Conservation (phyloP, 2,329 filamentous ascomycete genomes). For the Ophiostoma ips region DNA sequence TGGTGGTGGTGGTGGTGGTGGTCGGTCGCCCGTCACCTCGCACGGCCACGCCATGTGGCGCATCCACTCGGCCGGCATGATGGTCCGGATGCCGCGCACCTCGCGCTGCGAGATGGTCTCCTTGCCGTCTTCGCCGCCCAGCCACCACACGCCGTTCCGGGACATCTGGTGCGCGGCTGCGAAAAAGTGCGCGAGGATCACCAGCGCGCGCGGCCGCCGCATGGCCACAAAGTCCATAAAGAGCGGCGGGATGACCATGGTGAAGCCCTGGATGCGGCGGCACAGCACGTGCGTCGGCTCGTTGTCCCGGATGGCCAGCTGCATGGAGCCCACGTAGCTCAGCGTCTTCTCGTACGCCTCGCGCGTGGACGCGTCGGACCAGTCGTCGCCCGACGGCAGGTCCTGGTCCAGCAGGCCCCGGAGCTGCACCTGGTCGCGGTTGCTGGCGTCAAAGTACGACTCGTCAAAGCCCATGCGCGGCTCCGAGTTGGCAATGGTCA, state of each 20-base stretch:
- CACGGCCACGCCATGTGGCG: conserved; percentile 15
- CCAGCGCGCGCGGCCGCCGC: conserved; percentile 16
- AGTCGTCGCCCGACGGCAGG: conserved; percentile 13
- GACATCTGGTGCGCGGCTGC: conserved; percentile 14
- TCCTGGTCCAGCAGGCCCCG: conserved; percentile 13
- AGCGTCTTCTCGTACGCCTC: conserved; percentile 19
- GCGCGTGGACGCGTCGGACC: conserved; percentile 14
- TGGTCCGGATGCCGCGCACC: conserved; percentile 16
- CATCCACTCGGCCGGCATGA: conserved; percentile 14
- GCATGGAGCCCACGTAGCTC: conserved; percentile 17
- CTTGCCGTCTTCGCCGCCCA: conserved; percentile 11
- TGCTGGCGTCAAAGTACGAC: conserved; percentile 15
- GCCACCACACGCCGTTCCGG: conserved; percentile 16
- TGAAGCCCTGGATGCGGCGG: conserved; percentile 17
- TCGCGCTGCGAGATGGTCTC: conserved; percentile 16
- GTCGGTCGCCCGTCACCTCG: background rate
- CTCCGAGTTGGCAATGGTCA: conserved; percentile 12
- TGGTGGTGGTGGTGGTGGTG: no score
- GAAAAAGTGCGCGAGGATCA: conserved; percentile 18
- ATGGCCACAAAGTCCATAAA: conserved; percentile 16
- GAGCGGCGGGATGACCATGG: conserved; percentile 15
- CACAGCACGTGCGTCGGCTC: conserved; percentile 20
- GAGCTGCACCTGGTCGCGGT: conserved; percentile 14
- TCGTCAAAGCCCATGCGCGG: conserved; percentile 17
- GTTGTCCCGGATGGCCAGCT: conserved; percentile 16